These are phyloP conservation scores for Globisporangium paroecandrum DNA, from an alignment of 352 stramenopile genomes.

Conservation along the genomic window DNA sequence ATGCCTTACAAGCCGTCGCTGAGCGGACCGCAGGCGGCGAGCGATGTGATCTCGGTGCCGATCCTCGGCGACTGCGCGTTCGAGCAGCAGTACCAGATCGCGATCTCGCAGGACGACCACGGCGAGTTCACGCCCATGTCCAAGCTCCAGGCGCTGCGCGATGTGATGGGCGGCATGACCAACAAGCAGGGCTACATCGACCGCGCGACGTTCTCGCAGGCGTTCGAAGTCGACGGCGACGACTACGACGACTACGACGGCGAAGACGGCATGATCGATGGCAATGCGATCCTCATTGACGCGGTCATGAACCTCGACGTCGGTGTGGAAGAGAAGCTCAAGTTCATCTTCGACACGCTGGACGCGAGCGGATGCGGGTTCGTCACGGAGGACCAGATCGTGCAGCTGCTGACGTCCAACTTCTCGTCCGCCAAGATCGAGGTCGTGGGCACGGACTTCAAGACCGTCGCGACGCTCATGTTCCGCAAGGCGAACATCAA, in stretches of 20 bases:
- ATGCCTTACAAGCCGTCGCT: constrained; percentile 47
- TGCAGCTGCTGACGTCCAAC: constrained; percentile 64
- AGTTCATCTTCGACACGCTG: constrained; percentile 83
- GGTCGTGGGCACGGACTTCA: constrained; percentile 69
- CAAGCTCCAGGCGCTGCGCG: constrained; percentile 63
- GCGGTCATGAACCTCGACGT: constrained; percentile 79
- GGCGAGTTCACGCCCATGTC: constrained; percentile 40
- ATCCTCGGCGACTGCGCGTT: constrained; percentile 66
- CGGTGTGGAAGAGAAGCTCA: constrained; percentile 67
- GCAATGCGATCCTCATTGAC: constrained; percentile 77
- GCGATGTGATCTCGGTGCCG: constrained; percentile 56
- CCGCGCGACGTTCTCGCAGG: constrained; percentile 69
- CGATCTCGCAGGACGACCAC: constrained; percentile 55
- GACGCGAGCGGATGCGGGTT: constrained; percentile 48
- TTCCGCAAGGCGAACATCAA: constrained; percentile 63
- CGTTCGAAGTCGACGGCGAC: constrained; percentile 57
- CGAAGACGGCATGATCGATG: constrained; percentile 53
- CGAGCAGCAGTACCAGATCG: constrained; percentile 63
- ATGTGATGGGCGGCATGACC: constrained; percentile 74
- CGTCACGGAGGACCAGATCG: constrained; percentile 62
- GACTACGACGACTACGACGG: constrained; percentile 59
- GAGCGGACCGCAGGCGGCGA: constrained; percentile 24
- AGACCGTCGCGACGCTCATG: constrained; percentile 58
- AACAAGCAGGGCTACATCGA: constrained; percentile 64
- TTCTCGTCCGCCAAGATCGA: constrained; percentile 72